Conservation (phyloP, 2,329 filamentous ascomycete genomes). For the Ceratocystis destructans region DNA sequence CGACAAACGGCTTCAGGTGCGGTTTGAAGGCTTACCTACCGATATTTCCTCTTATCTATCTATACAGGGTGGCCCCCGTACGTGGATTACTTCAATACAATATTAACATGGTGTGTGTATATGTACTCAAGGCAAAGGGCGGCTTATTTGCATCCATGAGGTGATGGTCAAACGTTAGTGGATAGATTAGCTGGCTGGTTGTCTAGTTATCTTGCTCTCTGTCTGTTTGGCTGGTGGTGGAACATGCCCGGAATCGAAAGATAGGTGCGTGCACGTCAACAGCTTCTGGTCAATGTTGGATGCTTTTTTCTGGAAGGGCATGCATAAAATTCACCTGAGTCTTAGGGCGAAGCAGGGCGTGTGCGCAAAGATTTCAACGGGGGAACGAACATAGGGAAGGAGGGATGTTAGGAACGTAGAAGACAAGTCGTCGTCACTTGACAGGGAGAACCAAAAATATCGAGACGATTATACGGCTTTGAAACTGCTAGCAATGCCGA, state of each 20-base stretch:
- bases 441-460: not conserved
- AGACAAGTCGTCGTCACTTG: not conserved
- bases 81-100: not conserved
- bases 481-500: not conserved
- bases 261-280: not conserved
- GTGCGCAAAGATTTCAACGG: not conserved
- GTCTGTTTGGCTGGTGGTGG: not conserved
- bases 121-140: not conserved
- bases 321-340: not conserved
- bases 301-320: not conserved
- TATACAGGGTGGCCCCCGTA: not conserved
- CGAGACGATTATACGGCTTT: not conserved
- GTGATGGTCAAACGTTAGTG: slow-evolving; percentile 1
- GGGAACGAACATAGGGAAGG: not conserved
- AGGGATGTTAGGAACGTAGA: not conserved
- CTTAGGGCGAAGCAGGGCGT: not conserved
- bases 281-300: not conserved
- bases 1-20: not conserved
- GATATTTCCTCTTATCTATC: slow-evolving; percentile 1
- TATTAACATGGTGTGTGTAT: not conserved
- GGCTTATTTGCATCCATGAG: not conserved
- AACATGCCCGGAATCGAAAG: slow-evolving; percentile 3
- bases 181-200: not conserved
- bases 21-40: not conserved
- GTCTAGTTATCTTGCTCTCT: not conserved